phyloP scores from a whole-genome alignment of 192 early-diverging fungal genomes.

The Backusella psychrophila region DNA sequence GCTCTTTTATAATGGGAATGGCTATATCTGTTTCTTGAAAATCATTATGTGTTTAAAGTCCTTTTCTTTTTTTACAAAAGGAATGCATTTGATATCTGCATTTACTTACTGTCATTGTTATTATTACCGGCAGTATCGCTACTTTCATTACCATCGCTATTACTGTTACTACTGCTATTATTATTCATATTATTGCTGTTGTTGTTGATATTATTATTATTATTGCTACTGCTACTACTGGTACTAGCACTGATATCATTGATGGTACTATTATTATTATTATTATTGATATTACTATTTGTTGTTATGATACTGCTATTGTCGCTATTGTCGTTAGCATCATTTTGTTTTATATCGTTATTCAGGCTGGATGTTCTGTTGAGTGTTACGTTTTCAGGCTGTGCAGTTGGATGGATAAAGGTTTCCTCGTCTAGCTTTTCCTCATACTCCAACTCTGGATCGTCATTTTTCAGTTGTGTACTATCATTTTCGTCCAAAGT shows the following conservation, averaged over 20 bases:
- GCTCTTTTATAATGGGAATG: not conserved
- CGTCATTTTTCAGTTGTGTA: not conserved
- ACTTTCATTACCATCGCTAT: not conserved
- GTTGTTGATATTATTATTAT: not conserved
- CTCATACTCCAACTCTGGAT: constrained; percentile 25
- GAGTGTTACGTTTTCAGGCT: not conserved
- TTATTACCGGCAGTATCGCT: not conserved
- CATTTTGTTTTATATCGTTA: not conserved
- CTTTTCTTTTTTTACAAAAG: not conserved
- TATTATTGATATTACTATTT: not conserved
- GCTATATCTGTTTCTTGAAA: not conserved
- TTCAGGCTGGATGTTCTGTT: not conserved
- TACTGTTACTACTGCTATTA: not conserved
- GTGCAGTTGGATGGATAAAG: not conserved
- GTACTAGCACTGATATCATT: not conserved
- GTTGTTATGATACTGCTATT: not conserved
- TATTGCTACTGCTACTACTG: not conserved
- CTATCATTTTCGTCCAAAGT: not conserved
- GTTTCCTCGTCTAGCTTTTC: constrained; percentile 2
- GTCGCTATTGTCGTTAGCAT: not conserved
- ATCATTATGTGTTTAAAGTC: not conserved
- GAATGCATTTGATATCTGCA: too few species aligned
- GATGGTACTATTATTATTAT: not conserved
- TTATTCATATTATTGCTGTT: not conserved
- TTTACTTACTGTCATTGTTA: not conserved